phyloP scores from a whole-genome alignment of 2,329 filamentous ascomycete species.

The Paecilomyces formosus region DNA sequence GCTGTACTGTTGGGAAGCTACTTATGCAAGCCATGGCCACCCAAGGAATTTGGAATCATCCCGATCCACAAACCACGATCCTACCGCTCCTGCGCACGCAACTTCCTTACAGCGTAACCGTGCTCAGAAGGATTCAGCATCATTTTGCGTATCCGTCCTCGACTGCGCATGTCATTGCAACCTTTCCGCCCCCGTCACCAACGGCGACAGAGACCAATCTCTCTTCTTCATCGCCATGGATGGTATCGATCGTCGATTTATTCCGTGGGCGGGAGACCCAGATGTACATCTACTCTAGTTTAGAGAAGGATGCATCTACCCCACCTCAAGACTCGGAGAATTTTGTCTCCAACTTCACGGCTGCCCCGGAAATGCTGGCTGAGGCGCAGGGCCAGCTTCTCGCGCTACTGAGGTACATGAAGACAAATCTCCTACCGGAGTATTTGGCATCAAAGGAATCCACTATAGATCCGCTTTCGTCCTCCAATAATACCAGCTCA shows the following conservation, averaged over 20 bases:
- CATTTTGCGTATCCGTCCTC: slow-evolving; percentile 20
- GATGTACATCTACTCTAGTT: slow-evolving; percentile 33
- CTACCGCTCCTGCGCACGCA: slow-evolving; percentile 23
- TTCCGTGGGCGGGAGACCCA: slow-evolving; percentile 33
- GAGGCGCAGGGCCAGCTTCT: slow-evolving; percentile 19
- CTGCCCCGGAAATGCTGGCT: slow-evolving; percentile 4
- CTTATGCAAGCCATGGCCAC: neutral
- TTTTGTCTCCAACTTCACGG: slow-evolving; percentile 10
- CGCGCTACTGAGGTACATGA: slow-evolving; percentile 18
- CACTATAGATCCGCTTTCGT: neutral
- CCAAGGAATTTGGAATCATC: slow-evolving; percentile 8
- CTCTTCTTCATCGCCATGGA: slow-evolving; percentile 21
- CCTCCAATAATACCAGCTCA: neutral
- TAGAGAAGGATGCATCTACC: slow-evolving; percentile 19
- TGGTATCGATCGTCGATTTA: slow-evolving; percentile 35
- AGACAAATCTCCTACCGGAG: slow-evolving; percentile 15
- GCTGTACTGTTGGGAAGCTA: neutral
- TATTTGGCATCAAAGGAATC: slow-evolving; percentile 15
- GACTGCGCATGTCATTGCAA: slow-evolving; percentile 26
- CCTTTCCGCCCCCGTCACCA: slow-evolving; percentile 16
- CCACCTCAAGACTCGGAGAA: neutral
- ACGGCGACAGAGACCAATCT: neutral
- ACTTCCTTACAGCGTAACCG: slow-evolving; percentile 29
- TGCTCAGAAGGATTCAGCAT: slow-evolving; percentile 34
- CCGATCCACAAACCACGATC: slow-evolving; percentile 4